phyloP scores from a whole-genome alignment of 768 basidiomycete genomes.

The Melanogaster broomeanus region DNA sequence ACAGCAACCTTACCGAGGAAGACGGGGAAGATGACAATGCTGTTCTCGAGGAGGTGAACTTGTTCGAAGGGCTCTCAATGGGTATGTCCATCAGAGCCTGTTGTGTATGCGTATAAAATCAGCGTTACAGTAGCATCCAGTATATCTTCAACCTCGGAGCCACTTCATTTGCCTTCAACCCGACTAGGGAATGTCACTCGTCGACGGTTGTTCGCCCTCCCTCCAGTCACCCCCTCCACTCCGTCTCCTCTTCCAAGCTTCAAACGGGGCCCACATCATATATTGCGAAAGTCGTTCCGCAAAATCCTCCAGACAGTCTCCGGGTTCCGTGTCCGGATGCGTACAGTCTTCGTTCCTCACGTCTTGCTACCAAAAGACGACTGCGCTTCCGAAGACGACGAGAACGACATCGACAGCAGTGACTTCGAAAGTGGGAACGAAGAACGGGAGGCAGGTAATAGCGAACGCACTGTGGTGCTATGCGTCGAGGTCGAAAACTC shows the following conservation, averaged over 20 bases:
- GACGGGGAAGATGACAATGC: slow-evolving; percentile 42
- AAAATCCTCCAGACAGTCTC: slow-evolving; percentile 77
- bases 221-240: slow-evolving; percentile 46
- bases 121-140: slow-evolving; percentile 42
- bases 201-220: slow-evolving; percentile 63
- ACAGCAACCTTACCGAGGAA: slow-evolving; percentile 21
- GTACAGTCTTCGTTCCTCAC: slow-evolving; percentile 90
- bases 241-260: slow-evolving; percentile 49
- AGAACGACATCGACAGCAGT: slow-evolving; percentile 30
- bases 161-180: slow-evolving; percentile 62
- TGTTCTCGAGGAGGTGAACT: slow-evolving; percentile 67
- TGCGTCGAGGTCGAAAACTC: slow-evolving; percentile 90
- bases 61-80: slow-evolving; percentile 65
- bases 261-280: slow-evolving; percentile 54
- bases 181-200: slow-evolving; percentile 72
- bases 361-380: slow-evolving; percentile 58
- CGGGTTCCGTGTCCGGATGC: slow-evolving; percentile 89
- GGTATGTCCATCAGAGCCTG: slow-evolving; percentile 41
- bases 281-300: slow-evolving; percentile 84
- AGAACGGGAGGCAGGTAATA: slow-evolving; percentile 64
- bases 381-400: slow-evolving; percentile 22
- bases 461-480: slow-evolving; percentile 85
- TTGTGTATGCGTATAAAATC: background rate
- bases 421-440: slow-evolving; percentile 50
- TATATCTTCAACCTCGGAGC: slow-evolving; percentile 35